phyloP scores from a whole-genome alignment of 139 green algal genomes.

The Eudorina sp. region DNA sequence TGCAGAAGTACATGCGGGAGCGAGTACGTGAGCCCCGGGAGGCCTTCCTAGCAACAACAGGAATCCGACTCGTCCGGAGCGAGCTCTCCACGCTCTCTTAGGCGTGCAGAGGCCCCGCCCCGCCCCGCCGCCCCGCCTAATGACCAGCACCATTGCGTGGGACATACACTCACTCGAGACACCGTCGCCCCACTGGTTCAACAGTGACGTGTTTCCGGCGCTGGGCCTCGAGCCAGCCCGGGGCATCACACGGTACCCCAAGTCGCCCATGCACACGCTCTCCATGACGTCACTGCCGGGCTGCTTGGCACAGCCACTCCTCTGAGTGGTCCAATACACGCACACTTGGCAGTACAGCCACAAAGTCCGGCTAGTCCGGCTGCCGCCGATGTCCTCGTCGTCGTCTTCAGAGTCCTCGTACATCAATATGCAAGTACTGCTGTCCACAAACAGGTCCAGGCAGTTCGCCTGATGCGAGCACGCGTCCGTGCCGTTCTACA shows the following conservation, averaged over 20 bases:
- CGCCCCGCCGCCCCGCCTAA: too few relatives aligned
- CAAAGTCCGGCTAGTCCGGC: too few relatives aligned
- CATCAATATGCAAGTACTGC: not conserved
- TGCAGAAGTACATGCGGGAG: too few relatives aligned
- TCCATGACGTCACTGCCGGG: not conserved
- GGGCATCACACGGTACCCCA: not conserved
- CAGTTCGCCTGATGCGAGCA: not conserved
- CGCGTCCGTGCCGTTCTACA: not conserved
- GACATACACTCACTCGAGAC: not conserved
- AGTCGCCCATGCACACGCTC: not conserved
- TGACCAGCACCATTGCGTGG: too few relatives aligned
- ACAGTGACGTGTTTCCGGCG: not conserved
- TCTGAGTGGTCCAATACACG: not conserved
- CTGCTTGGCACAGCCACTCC: not conserved
- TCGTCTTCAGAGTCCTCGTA: too few relatives aligned
- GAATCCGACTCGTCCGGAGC: not conserved
- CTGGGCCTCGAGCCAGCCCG: not conserved
- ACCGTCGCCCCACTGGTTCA: not conserved
- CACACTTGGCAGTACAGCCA: conserved; percentile 5
- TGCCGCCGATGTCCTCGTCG: too few relatives aligned
- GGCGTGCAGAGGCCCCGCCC: not conserved
- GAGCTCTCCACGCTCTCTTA: not conserved
- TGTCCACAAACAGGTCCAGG: not conserved
- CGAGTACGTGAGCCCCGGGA: too few relatives aligned
- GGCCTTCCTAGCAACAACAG: too few relatives aligned